phyloP scores from a whole-genome alignment of 1,284 basidiomycete species.

The Rhodofomes roseus region DNA sequence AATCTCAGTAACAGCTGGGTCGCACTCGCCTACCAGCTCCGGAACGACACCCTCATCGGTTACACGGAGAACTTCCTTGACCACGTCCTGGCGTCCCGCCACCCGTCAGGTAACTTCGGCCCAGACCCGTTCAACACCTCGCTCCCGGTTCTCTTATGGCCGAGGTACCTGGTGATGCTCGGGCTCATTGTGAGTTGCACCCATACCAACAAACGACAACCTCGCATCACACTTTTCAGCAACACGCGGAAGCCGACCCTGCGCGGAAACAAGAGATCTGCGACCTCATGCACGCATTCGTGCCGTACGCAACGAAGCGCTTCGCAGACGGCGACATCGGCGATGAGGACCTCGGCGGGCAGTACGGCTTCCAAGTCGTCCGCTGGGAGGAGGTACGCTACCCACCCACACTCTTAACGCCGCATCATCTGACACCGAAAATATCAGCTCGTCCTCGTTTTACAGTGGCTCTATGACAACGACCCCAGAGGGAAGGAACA shows the following conservation, averaged over 20 bases:
- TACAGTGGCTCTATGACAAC: constrained; percentile 8
- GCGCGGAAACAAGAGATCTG: neutral
- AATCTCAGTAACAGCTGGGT: constrained; percentile 5
- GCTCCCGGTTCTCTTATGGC: constrained; percentile 3
- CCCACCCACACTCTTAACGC: neutral
- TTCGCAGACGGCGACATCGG: constrained; percentile 5
- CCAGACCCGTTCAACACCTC: constrained; percentile 4
- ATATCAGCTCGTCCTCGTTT: neutral
- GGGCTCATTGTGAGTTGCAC: constrained; percentile 1
- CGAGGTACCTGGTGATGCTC: constrained; percentile 6
- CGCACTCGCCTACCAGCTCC: constrained; percentile 4
- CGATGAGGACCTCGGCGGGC: neutral
- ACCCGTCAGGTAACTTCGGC: constrained; percentile 4
- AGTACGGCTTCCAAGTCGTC: constrained; percentile 7
- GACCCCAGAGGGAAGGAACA: neutral
- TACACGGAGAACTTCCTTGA: constrained; percentile 4
- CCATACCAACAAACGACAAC: neutral
- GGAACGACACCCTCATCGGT: neutral
- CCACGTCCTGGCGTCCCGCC: constrained; percentile 3
- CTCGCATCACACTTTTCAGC: neutral
- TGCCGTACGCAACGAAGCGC: constrained; percentile 1
- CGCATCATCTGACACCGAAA: neutral
- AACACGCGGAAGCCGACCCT: constrained; percentile 6
- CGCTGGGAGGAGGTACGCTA: constrained; percentile 5
- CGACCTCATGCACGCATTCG: constrained; percentile 5